Conservation (phyloP, 2,329 filamentous ascomycete species). For the Colletotrichum acutatum region DNA sequence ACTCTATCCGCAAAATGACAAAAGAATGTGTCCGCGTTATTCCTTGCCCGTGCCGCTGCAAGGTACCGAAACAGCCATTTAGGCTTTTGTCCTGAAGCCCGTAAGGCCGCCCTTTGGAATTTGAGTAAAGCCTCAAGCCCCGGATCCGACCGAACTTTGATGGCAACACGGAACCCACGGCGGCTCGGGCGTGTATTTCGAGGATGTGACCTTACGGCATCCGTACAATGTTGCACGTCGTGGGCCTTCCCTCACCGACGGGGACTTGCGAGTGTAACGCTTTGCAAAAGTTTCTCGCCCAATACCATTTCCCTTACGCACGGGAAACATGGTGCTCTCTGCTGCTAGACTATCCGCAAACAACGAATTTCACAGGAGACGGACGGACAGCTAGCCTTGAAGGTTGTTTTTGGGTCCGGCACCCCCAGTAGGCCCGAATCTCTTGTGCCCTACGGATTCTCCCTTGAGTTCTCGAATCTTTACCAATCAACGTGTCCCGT, state of each 20-base stretch:
- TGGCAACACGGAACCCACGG: not conserved
- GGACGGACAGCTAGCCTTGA: no score
- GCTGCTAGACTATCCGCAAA: not conserved
- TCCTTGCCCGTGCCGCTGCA: slow-evolving; percentile 5
- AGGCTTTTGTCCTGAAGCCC: not conserved
- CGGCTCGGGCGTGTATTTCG: not conserved
- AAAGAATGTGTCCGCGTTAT: not conserved
- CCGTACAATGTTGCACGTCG: not conserved
- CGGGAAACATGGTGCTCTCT: not conserved
- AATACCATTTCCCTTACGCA: not conserved
- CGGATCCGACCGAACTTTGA: not conserved
- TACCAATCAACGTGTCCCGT: not conserved
- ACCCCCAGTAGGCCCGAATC: not conserved
- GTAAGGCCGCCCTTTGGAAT: not conserved
- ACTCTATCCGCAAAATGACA: not conserved
- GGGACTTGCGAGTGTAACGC: not conserved
- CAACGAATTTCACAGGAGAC: not conserved
- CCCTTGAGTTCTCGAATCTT: not conserved
- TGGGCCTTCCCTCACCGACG: not conserved
- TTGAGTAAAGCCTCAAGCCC: not conserved
- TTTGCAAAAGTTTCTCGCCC: not conserved
- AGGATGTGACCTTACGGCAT: not conserved
- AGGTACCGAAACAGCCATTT: not conserved
- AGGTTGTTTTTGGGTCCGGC: not conserved
- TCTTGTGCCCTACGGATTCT: no score